These are phyloP conservation scores for Trichoderma lentiforme DNA, from an alignment of 2,329 filamentous ascomycete genomes.

Conservation along the genomic window DNA sequence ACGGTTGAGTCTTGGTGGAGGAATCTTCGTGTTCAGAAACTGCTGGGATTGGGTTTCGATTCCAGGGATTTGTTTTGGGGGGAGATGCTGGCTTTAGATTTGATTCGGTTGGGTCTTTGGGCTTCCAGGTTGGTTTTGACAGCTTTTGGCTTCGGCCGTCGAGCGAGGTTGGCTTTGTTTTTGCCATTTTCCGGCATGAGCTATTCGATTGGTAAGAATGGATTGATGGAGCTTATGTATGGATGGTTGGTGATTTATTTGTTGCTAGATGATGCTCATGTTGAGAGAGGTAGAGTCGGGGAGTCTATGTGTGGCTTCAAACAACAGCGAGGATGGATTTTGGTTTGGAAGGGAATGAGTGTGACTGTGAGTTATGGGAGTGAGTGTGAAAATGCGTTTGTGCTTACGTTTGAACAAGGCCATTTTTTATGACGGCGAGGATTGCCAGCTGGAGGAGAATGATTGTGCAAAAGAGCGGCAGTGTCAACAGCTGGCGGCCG, in stretches of 20 bases:
- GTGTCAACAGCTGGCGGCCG: conserved; percentile 10
- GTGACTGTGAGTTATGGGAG: no score
- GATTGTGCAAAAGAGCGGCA: not conserved
- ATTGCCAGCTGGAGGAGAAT: conserved; percentile 1
- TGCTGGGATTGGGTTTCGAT: not conserved
- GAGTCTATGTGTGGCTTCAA: not conserved
- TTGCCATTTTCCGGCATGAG: not conserved
- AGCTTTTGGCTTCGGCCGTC: conserved; percentile 26
- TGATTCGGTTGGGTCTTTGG: conserved; percentile 8
- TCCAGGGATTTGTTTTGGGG: conserved; percentile 35
- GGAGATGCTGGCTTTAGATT: conserved; percentile 33
- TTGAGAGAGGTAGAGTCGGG: not conserved
- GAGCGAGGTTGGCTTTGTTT: conserved; percentile 28
- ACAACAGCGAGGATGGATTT: not conserved
- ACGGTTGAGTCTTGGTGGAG: not conserved
- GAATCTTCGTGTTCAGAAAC: not conserved
- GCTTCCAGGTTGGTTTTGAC: conserved; percentile 12
- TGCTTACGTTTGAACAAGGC: conserved; percentile 1
- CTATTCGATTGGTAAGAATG: not conserved
- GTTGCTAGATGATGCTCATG: not conserved
- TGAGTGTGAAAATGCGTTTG: not conserved
- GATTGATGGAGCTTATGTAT: not conserved
- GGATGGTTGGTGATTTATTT: no score
- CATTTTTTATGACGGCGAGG: not conserved
- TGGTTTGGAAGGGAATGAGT: not conserved